Base-by-base conservation (phyloP, 148 eudicot genomes). In the Chenopodium suecicum region DNA sequence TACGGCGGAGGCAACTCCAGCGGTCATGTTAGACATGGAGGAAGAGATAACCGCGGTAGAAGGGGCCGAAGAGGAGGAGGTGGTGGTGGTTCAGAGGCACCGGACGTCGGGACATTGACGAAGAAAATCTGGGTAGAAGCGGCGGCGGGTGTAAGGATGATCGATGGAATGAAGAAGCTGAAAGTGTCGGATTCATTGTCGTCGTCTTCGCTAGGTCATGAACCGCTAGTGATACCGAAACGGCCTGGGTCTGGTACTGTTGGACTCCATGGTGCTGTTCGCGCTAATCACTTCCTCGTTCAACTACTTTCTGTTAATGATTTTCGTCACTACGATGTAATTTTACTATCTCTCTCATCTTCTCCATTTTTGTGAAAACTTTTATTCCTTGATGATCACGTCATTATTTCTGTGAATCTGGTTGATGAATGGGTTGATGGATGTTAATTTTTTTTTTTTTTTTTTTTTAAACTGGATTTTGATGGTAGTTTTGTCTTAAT, bases 221-320 rank as follows among this genome's bases (percentile, higher is more conserved):
- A 48, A 13, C 54, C 52, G 52, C 12, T 47, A 11, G 1, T 9
- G 52, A 8, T 47, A 47, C 95, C 95, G 37, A 27, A 81, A 68
- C 84, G 98, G 82, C 95, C 97, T 0, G 94, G 92, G 1, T 83
- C 14, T 7, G 98, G 98, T 0, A 84, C 64, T 0, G 8, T 79
- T 12, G 97, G 98, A 0, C 7, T 79, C 19, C 81, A 32, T 22
- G 85, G 91, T 41, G 47, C 79, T 0, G 90, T 93, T 1, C 82
- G 83, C 7, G 98, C 96, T 0, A 95, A 95, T 60, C 97, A 93
- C 37, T 93, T 95, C 22, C 86, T 92, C 0, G 94, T 93, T 20
- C 32, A 87, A 3, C 85, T 91, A 3, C 85, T 91, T 0, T 83
- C 89, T 0, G 86, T 91, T 0, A 64, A 81, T 85, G 1, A 93